Base-by-base conservation (phyloP, 1,284 basidiomycete species). In the Sanghuangporus sanghuang region DNA sequence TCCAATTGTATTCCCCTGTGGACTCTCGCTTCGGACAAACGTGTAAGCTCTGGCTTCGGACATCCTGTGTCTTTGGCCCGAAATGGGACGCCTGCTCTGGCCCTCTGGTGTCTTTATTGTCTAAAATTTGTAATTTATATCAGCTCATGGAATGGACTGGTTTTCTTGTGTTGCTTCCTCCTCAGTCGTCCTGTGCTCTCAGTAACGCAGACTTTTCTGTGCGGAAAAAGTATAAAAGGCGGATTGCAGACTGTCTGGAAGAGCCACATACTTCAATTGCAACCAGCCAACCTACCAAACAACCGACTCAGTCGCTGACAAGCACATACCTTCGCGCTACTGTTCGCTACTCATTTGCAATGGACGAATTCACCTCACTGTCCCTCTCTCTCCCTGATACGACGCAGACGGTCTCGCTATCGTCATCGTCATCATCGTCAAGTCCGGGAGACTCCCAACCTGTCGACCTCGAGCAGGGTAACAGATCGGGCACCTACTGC, bases 331-430 rank as follows among this genome's bases (percentile, higher is more conserved):
- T 1, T n/a, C 16, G 16, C 44, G 21, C 44, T 46, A 46, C 14
- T 50, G 14, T 39, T 14, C 48, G 23, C 32, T 21, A 18, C 16
- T 39, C 32, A 14, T 52, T 46, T 11, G 52, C 42, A 53, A 63
- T 63, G 56, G 62, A 58, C 50, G n/a, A 42, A 36, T 63, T 59
- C 50, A 18, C 39, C 39, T 18, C 32, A 16, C 44, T 59, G 48
- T 46, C 38, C 18, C 39, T 38, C 21, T 6, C 59, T 32, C 27
- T 32, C 27, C 27, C 4, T 27, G 18, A 27, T 5, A 1, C 32
- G 11, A 12, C 23, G 16, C 11, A 50, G n/a, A 9, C 16, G 21
- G 2, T 18, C 21, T 50, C 48, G 21, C 48, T 27, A 9, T 27
- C 21, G 23, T 52, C 50, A 16, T 14, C 21, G 6, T 44, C 50